Conservation (phyloP, 768 basidiomycete genomes). For the Mycena epipterygia region DNA sequence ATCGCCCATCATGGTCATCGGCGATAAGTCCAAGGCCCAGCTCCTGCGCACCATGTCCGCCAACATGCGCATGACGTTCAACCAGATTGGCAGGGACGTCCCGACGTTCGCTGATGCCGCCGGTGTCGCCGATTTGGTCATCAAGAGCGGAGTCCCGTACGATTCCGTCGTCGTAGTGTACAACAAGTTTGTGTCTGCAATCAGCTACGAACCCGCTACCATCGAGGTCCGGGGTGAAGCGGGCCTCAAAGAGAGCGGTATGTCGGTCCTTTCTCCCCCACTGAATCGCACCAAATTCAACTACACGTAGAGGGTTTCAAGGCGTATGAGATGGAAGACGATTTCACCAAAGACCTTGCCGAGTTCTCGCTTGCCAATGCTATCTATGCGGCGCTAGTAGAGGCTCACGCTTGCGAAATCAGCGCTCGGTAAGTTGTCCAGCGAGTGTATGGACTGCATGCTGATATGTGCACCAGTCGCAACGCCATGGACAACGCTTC, state of each 20-base stretch:
- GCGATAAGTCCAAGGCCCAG: slow-evolving; percentile 98
- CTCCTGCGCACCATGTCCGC: slow-evolving; percentile 74
- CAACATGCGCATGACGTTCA: slow-evolving; percentile 90
- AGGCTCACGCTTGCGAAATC: slow-evolving; percentile 96
- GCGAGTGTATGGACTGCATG: background rate
- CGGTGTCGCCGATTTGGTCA: slow-evolving; percentile 92
- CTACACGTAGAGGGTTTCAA: slow-evolving; percentile 72
- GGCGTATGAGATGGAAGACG: slow-evolving; percentile 98
- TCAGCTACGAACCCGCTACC: slow-evolving; percentile 87
- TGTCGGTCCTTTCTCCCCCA: slow-evolving; percentile 46
- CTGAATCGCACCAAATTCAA: background rate
- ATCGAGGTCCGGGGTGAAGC: slow-evolving; percentile 87
- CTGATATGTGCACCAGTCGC: slow-evolving; percentile 65
- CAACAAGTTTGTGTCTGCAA: slow-evolving; percentile 90
- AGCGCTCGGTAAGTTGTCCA: slow-evolving; percentile 76
- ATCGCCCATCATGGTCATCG: slow-evolving; percentile 87
- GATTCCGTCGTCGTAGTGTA: slow-evolving; percentile 87
- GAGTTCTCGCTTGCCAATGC: slow-evolving; percentile 98
- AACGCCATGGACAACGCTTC: slow-evolving; percentile 99
- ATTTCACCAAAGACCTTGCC: slow-evolving; percentile 91
- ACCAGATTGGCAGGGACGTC: slow-evolving; percentile 97
- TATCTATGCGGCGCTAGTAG: slow-evolving; percentile 93
- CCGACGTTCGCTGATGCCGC: slow-evolving; percentile 98
- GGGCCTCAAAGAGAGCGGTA: slow-evolving; percentile 85
- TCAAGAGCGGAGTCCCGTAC: slow-evolving; percentile 86